These are phyloP conservation scores for Gossypium davidsonii DNA, from an alignment of 441 rosid genomes.

Conservation along the genomic window DNA sequence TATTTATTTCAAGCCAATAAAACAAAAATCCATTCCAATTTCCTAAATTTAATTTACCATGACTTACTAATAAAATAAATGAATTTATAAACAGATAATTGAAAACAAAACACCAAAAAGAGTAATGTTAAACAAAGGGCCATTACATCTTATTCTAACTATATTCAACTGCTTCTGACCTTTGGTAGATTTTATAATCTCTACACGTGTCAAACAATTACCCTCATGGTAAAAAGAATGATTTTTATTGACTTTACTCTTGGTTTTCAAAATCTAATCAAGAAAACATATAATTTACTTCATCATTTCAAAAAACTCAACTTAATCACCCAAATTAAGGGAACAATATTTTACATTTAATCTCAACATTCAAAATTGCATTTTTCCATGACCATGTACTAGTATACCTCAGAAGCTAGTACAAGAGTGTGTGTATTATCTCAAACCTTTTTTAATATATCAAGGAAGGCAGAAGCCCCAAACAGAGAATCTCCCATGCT, in stretches of 20 bases:
- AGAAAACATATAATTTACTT: no score
- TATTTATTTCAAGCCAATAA: constrained; percentile 4
- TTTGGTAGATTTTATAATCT: neutral
- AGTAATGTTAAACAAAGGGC: neutral
- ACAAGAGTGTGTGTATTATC: neutral
- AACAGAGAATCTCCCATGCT: neutral
- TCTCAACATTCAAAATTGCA: neutral
- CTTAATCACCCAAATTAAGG: no score
- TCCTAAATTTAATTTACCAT: constrained; percentile 8
- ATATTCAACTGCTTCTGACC: neutral
- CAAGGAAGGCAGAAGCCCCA: neutral
- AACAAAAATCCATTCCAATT: constrained; percentile 26
- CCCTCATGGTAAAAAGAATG: neutral
- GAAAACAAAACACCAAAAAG: neutral
- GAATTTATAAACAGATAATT: neutral
- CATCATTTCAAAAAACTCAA: no score
- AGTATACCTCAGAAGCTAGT: neutral
- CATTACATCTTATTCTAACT: constrained; percentile 1
- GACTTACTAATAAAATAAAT: neutral
- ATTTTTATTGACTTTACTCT: neutral
- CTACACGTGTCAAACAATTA: neutral
- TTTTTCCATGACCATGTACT: neutral
- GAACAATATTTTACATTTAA: neutral
- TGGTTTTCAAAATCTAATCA: constrained; percentile 7
- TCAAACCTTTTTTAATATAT: neutral